Percentiles rank a stretch among this genome's conserved stretches.
Conservation (phyloP, 371 early-diverging fungal genomes). For the Thermomucor indicae-seudaticae region DNA sequence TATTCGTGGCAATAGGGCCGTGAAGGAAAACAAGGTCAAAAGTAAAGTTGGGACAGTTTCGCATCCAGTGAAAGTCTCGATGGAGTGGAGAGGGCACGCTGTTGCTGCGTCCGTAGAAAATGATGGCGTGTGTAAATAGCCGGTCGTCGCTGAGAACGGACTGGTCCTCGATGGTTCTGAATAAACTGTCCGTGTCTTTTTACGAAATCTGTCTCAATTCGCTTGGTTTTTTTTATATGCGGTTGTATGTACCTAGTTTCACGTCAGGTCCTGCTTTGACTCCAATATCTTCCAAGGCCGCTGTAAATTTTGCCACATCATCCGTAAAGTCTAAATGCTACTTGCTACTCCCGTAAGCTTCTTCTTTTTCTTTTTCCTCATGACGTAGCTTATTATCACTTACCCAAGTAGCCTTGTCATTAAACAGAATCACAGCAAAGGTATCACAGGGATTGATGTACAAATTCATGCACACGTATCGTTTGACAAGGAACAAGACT, state of each 20-base stretch:
- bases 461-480: slow-evolving; percentile 12
- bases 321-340: slow-evolving; percentile 9
- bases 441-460: slow-evolving; percentile 7
- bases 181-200: slow-evolving; percentile 7
- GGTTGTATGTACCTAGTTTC: too few relatives aligned
- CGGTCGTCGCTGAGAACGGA: slow-evolving; percentile 1
- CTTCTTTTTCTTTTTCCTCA: too few relatives aligned
- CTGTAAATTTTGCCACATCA: too few relatives aligned
- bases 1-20: neutral
- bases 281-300: too few relatives aligned
- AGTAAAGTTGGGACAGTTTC: slow-evolving; percentile 6
- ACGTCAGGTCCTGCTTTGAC: too few relatives aligned
- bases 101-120: slow-evolving; percentile 15
- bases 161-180: slow-evolving; percentile 7
- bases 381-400: neutral
- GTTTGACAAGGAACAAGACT: slow-evolving; percentile 6
- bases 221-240: too few relatives aligned
- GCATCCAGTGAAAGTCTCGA: neutral
- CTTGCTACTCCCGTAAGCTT: too few relatives aligned
- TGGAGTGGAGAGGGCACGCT: neutral
- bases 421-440: slow-evolving; percentile 11
- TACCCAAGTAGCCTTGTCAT: slow-evolving; percentile 11
- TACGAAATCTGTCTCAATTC: too few relatives aligned
- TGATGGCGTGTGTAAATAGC: slow-evolving; percentile 12
- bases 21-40: slow-evolving; percentile 17